Conservation (phyloP, 2,329 filamentous ascomycete species). For the Arthroderma uncinatum region DNA sequence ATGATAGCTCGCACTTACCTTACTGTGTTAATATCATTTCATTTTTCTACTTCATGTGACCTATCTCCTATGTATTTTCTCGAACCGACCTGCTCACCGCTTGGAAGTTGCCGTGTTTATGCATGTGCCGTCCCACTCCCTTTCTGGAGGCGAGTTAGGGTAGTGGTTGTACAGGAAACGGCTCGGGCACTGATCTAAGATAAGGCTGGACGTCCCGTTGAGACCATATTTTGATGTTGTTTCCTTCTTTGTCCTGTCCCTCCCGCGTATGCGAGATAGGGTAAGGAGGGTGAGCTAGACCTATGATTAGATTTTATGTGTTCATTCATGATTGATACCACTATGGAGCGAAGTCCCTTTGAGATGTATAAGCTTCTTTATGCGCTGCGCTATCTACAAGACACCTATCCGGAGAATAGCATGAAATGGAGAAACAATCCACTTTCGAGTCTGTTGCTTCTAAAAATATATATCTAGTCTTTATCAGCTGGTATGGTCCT, state of each 20-base stretch:
- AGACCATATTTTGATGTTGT: not conserved
- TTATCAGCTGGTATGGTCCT: too few relatives aligned
- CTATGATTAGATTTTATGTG: conserved; percentile 1
- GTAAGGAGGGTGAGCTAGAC: not conserved
- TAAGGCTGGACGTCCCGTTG: not conserved
- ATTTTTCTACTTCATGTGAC: not conserved
- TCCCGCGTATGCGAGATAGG: too few relatives aligned
- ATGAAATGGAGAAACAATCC: too few relatives aligned
- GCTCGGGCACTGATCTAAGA: not conserved
- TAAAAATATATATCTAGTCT: too few relatives aligned
- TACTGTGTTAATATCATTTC: not conserved
- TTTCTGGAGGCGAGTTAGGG: not conserved
- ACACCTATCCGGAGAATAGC: too few relatives aligned
- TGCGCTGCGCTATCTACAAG: too few relatives aligned
- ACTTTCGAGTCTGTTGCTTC: too few relatives aligned
- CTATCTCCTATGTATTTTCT: not conserved
- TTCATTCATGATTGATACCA: conserved; percentile 1
- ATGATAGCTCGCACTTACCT: not conserved
- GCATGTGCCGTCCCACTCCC: not conserved
- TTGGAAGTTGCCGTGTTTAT: not conserved
- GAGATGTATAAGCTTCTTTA: too few relatives aligned
- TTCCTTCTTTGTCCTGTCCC: not conserved
- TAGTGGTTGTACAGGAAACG: not conserved
- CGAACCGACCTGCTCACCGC: not conserved
- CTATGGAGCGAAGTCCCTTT: too few relatives aligned